Evolutionary conservation across 148 eudicot genomes (phyloP).

Genomic region (Chenopodium quinoa): DNA sequence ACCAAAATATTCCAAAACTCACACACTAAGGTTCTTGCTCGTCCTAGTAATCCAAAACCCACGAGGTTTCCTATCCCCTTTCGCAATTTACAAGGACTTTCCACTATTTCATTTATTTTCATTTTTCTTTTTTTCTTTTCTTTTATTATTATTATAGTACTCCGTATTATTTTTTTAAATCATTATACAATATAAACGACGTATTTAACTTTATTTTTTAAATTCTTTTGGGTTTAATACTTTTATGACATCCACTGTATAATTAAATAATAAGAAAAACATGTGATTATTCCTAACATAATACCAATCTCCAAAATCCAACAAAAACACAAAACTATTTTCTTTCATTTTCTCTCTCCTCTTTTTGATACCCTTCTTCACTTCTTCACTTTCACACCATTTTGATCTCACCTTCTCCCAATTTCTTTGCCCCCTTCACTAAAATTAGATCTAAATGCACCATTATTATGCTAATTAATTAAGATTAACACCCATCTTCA

Average conservation of each 20-base stretch:
- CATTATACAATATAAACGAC: too few relatives aligned
- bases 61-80: background rate
- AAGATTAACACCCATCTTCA: background rate
- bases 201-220: too few relatives aligned
- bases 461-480: too few relatives aligned
- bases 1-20: too few relatives aligned
- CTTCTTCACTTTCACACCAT: background rate
- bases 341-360: background rate
- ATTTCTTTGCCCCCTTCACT: conserved; percentile 13
- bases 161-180: too few relatives aligned
- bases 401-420: conserved; percentile 10
- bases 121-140: background rate
- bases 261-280: background rate
- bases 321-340: background rate
- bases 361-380: background rate
- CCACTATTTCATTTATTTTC: background rate
- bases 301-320: background rate
- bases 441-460: too few relatives aligned
- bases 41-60: conserved; percentile 22
- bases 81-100: background rate
- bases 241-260: too few relatives aligned
- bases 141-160: too few relatives aligned
- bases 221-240: background rate
- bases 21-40: conserved; percentile 4
- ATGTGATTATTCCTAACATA: background rate